phyloP scores from a whole-genome alignment of 371 early-diverging fungal species.

The Rhizopus sp. region DNA sequence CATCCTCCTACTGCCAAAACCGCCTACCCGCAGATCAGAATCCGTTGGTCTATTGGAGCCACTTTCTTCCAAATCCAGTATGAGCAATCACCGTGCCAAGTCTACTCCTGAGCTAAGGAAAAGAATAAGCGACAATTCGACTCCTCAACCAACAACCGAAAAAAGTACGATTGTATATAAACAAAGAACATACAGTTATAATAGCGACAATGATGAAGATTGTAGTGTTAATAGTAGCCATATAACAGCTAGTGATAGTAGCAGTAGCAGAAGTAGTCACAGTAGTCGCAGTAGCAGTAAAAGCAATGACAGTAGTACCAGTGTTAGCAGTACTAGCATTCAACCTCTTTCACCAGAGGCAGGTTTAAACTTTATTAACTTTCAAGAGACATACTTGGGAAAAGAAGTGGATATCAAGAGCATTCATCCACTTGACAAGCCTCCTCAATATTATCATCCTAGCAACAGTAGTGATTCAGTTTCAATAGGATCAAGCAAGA shows the following conservation, averaged over 20 bases:
- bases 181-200: no score
- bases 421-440: not conserved
- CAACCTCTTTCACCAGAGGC: no score
- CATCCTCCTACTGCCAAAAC: constrained; percentile 6
- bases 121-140: not conserved
- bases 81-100: not conserved
- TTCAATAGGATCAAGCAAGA: constrained; percentile 1
- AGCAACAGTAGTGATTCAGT: not conserved
- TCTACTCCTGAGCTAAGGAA: not conserved
- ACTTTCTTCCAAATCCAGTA: not conserved
- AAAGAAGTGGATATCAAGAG: not conserved
- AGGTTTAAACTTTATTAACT: no score
- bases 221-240: no score
- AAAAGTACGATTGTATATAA: not conserved
- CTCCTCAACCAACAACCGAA: not conserved
- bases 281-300: not conserved
- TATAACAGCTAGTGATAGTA: not conserved
- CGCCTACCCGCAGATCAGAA: constrained; percentile 22
- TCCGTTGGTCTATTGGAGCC: constrained; percentile 12
- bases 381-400: not conserved
- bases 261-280: not conserved
- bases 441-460: not conserved
- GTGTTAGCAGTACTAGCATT: not conserved
- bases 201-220: no score
- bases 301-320: not conserved